A percentile compares a stretch with the other conserved stretches of the same genome.
phyloP scores from a whole-genome alignment of 73 alveolate genomes.

The Tetrahymena thermophila region DNA sequence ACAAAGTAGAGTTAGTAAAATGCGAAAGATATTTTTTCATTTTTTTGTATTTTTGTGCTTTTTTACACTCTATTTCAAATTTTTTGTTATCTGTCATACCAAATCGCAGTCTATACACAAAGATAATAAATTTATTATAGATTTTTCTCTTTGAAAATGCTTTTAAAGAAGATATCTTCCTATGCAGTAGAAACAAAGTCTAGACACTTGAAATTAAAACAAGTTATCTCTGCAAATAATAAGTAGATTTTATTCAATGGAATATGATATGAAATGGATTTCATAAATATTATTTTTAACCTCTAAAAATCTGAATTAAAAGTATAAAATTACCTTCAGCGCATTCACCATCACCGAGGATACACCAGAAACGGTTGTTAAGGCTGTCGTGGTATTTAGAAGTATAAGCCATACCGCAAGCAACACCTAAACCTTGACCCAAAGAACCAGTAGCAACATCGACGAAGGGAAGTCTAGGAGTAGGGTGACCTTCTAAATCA shows the following conservation, averaged over 20 bases:
- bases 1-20: background rate
- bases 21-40: background rate
- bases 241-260: background rate
- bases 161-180: background rate
- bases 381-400: constrained; percentile 48
- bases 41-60: background rate
- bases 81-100: background rate
- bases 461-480: constrained; percentile 73
- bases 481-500: constrained; percentile 74
- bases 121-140: background rate
- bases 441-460: constrained; percentile 77
- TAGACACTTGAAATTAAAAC: no score
- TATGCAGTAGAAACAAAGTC: background rate
- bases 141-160: background rate
- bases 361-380: constrained; percentile 42
- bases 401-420: constrained; percentile 73
- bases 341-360: constrained; percentile 69
- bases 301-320: background rate
- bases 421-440: constrained; percentile 74
- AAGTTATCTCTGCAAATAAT: background rate
- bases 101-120: background rate
- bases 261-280: background rate
- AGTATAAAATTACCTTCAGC: constrained; percentile 50
- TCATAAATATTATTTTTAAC: background rate
- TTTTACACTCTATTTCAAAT: background rate